Percentiles rank a stretch among this genome's conserved stretches.
phyloP scores from a whole-genome alignment of 768 basidiomycete genomes.

The Pilatotrama ljubarskyi region DNA sequence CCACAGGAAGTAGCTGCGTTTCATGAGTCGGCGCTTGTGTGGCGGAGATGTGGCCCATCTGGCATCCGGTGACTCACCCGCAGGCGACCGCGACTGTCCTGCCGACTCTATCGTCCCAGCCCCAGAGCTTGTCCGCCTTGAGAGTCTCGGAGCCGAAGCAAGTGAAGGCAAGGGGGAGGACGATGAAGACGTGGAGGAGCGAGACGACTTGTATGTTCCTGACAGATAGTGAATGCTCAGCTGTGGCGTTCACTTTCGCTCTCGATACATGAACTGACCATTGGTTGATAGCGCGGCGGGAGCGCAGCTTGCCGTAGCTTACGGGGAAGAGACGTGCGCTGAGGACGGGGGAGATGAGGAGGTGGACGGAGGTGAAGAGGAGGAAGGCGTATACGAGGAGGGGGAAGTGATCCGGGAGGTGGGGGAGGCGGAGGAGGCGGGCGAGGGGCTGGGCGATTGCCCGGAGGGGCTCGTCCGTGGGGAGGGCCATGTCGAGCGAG shows the following conservation, averaged over 20 bases:
- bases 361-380: constrained; percentile 59
- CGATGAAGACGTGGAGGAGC: constrained; percentile 66
- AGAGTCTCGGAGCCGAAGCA: constrained; percentile 51
- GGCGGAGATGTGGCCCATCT: not conserved
- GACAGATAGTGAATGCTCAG: not conserved
- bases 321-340: constrained; percentile 48
- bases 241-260: not conserved
- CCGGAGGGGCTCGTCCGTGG: constrained; percentile 22
- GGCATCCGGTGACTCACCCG: constrained; percentile 52
- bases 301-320: constrained; percentile 48
- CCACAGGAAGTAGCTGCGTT: constrained; percentile 76
- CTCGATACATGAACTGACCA: constrained; percentile 45
- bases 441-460: constrained; percentile 24
- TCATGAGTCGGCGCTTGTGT: not conserved
- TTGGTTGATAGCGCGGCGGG: constrained; percentile 51
- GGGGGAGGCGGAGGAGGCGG: constrained; percentile 46
- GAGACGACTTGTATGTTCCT: constrained; percentile 77
- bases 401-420: constrained; percentile 56
- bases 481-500: constrained; percentile 15
- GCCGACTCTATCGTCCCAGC: constrained; percentile 63
- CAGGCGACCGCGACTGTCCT: constrained; percentile 66
- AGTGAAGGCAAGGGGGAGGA: constrained; percentile 62
- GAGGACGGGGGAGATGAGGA: constrained; percentile 55
- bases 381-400: constrained; percentile 54
- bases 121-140: constrained; percentile 67